Conservation (phyloP, 1,284 basidiomycete species). For the Serendipita sp. region DNA sequence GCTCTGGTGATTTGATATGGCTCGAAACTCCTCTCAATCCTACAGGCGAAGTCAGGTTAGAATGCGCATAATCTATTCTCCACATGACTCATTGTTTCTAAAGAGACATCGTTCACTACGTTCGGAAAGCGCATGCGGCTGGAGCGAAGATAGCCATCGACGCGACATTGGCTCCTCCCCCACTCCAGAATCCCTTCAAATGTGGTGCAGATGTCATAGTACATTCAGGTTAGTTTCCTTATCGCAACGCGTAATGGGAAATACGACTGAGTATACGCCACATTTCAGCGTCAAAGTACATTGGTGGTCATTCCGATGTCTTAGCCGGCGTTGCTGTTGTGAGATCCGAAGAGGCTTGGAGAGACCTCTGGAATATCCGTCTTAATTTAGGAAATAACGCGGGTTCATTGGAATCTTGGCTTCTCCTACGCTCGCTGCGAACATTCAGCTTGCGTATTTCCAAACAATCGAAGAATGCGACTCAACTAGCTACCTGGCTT, state of each 20-base stretch:
- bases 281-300: slow-evolving; percentile 65
- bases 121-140: slow-evolving; percentile 60
- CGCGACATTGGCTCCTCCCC: slow-evolving; percentile 83
- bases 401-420: slow-evolving; percentile 66
- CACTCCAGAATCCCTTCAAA: slow-evolving; percentile 73
- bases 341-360: slow-evolving; percentile 49
- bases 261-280: slow-evolving; percentile 7
- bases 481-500: slow-evolving; percentile 65
- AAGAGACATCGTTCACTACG: slow-evolving; percentile 71
- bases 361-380: slow-evolving; percentile 50
- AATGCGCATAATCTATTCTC: slow-evolving; percentile 16
- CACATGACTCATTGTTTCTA: slow-evolving; percentile 21
- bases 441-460: slow-evolving; percentile 73
- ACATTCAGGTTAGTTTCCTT: slow-evolving; percentile 38
- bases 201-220: slow-evolving; percentile 65
- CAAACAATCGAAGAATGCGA: slow-evolving; percentile 64
- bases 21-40: slow-evolving; percentile 86
- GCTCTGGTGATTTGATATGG: slow-evolving; percentile 69
- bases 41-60: slow-evolving; percentile 63
- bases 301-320: slow-evolving; percentile 81
- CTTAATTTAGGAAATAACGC: slow-evolving; percentile 48
- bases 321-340: slow-evolving; percentile 72
- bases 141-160: slow-evolving; percentile 65
- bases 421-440: slow-evolving; percentile 73
- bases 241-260: slow-evolving; percentile 13